phyloP scores from a whole-genome alignment of 1,284 basidiomycete species.

The Ustilago cynodontis region DNA sequence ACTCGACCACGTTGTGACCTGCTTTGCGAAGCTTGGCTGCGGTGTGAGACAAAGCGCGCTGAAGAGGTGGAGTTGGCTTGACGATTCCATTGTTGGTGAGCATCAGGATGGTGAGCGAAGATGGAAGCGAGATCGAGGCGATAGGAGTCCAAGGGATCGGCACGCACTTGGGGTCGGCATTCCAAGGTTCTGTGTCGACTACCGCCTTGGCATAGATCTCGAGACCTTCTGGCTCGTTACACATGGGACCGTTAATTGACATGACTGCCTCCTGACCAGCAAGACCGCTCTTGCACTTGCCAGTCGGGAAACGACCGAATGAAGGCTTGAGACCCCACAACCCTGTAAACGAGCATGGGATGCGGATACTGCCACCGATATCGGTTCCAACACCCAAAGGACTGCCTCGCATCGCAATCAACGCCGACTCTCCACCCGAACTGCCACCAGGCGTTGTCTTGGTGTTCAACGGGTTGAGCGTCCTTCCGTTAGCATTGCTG shows the following conservation, averaged over 20 bases:
- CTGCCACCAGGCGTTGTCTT: constrained; percentile 48
- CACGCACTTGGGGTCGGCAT: constrained; percentile 48
- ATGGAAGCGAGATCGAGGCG: constrained; percentile 5
- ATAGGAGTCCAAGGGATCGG: constrained; percentile 56
- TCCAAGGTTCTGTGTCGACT: constrained; percentile 51
- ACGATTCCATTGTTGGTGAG: constrained; percentile 77
- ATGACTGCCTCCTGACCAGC: constrained; percentile 52
- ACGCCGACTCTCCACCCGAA: constrained; percentile 57
- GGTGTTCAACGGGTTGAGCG: constrained; percentile 45
- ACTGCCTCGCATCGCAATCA: constrained; percentile 45
- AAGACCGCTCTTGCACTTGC: constrained; percentile 37
- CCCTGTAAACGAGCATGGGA: constrained; percentile 44
- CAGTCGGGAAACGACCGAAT: constrained; percentile 51
- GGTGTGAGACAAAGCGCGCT: constrained; percentile 76
- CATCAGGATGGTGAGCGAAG: constrained; percentile 75
- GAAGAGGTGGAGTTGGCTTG: constrained; percentile 80
- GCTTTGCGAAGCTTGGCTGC: constrained; percentile 76
- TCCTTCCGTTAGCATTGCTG: constrained; percentile 46
- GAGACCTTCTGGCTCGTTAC: constrained; percentile 33
- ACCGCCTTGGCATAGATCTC: constrained; percentile 51
- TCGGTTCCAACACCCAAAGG: constrained; percentile 55
- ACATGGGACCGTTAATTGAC: constrained; percentile 57
- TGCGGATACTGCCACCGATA: constrained; percentile 56
- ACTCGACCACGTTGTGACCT: constrained; percentile 76
- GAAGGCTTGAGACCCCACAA: constrained; percentile 54